Conservation (phyloP, 2,329 filamentous ascomycete genomes). For the Dryadomyces quercivorus region DNA sequence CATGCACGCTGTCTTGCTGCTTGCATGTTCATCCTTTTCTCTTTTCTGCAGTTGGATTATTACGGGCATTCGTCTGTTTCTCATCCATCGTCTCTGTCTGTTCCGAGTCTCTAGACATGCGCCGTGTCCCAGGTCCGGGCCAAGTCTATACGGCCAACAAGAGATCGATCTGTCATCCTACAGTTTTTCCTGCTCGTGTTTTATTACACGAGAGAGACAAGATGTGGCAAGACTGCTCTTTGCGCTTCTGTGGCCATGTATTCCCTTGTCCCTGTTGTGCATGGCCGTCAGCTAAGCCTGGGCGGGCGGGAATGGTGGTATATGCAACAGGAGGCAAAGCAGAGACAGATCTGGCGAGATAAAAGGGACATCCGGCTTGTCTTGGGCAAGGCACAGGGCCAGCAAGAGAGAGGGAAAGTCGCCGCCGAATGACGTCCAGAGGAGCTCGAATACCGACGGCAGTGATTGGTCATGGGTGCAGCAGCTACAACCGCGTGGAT, state of each 20-base stretch:
- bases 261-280: background rate
- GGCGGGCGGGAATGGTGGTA: background rate
- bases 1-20: too few relatives aligned
- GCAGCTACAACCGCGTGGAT: background rate
- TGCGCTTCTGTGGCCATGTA: too few relatives aligned
- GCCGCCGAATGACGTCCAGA: background rate
- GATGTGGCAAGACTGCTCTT: background rate
- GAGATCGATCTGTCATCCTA: too few relatives aligned
- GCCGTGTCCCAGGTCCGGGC: too few relatives aligned
- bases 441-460: background rate
- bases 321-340: background rate
- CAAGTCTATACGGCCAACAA: too few relatives aligned
- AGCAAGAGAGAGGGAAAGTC: background rate
- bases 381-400: background rate
- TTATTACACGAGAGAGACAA: background rate
- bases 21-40: too few relatives aligned
- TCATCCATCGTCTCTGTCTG: too few relatives aligned
- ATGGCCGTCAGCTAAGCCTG: background rate
- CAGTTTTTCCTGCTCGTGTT: too few relatives aligned
- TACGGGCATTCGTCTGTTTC: too few relatives aligned
- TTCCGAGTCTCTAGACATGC: too few relatives aligned
- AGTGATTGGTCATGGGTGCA: background rate
- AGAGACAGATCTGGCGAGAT: background rate
- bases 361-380: background rate
- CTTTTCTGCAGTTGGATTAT: too few relatives aligned